Conservation (phyloP, 805 yeast species). For the Tetrapisispora iriomotensis region DNA sequence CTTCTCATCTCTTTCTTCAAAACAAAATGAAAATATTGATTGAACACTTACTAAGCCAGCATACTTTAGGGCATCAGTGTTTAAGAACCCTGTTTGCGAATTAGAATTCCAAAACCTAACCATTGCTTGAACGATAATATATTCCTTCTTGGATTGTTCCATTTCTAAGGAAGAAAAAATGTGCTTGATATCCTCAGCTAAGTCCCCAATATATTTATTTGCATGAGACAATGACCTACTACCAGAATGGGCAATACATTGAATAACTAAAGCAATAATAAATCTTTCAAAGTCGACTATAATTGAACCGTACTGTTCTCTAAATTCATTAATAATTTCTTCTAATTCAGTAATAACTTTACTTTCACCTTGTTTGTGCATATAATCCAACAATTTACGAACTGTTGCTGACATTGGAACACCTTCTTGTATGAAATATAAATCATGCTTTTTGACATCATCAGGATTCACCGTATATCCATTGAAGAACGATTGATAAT, state of each 20-base stretch:
- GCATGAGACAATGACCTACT: conserved; percentile 79
- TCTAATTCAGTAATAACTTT: conserved; percentile 26
- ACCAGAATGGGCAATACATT: conserved; percentile 71
- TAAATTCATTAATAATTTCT: conserved; percentile 24
- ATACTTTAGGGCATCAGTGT: conserved; percentile 42
- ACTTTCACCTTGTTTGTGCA: conserved; percentile 28
- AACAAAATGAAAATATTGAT: conserved; percentile 36
- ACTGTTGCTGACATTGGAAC: conserved; percentile 32
- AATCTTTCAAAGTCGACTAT: conserved; percentile 35
- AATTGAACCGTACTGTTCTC: conserved; percentile 19
- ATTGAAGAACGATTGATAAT: conserved; percentile 29
- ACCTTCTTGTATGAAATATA: conserved; percentile 32
- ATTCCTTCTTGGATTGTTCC: conserved; percentile 27
- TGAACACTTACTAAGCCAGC: conserved; percentile 35
- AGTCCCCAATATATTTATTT: conserved; percentile 41
- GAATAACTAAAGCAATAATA: conserved; percentile 53
- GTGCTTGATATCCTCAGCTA: conserved; percentile 31
- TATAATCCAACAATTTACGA: conserved; percentile 30
- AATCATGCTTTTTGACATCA: conserved; percentile 25
- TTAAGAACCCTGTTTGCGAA: conserved; percentile 54
- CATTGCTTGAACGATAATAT: conserved; percentile 45
- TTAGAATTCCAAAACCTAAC: conserved; percentile 56
- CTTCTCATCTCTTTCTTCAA: conserved; percentile 29
- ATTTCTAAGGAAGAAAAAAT: conserved; percentile 23
- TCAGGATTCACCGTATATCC: conserved; percentile 18